Base-by-base conservation (phyloP, 176 grass and related monocot species). In the Secale cereale region DNA sequence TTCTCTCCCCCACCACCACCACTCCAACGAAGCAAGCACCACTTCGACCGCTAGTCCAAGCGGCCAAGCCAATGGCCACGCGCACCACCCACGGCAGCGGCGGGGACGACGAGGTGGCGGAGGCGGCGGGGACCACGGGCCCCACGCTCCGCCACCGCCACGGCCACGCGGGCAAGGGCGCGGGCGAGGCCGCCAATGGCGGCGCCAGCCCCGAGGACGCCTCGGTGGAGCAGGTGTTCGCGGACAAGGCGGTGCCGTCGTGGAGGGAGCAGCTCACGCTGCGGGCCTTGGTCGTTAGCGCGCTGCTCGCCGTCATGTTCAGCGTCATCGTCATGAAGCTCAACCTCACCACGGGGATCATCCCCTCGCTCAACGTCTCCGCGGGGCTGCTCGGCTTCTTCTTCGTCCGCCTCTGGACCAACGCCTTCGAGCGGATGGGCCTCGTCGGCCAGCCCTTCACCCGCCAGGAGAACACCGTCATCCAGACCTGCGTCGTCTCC, bases 311-410 rank as follows among this genome's bases (percentile, higher is more conserved):
- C 40, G 85, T 91, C 86, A 89, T 97, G 91, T 89, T 97, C 70
- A 94, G 88, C 79, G 83, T 97, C 41, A 94, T 97, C 75, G 92
- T 94, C 25, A 97, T 97, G 95, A 97, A 97, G 90, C 95, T 97
- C 50, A 97, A 94, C 89, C 95, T 97, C 78, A 97, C 95, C 59
- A 97, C 95, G 25, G 95, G 95, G 81, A 94, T 97, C 88, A 81
- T 97, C 78, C 95, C 95, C 20, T 97, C 92, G 19, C 90, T 97
- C 79, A 97, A 97, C 89, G 95, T 94, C 79, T 94, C 95, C 31
- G 92, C 92, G 31, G 95, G 95, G 20, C 86, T 97, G 31, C 92
- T 97, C 15, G 90, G 95, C 7, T 97, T 97, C 90, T 97, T 97
- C 92, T 94, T 97, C 82, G 90, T 97, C 63, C 86, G 88, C 41